Conservation (phyloP, 23 red algal species). For the Pyropia haitanensis region DNA sequence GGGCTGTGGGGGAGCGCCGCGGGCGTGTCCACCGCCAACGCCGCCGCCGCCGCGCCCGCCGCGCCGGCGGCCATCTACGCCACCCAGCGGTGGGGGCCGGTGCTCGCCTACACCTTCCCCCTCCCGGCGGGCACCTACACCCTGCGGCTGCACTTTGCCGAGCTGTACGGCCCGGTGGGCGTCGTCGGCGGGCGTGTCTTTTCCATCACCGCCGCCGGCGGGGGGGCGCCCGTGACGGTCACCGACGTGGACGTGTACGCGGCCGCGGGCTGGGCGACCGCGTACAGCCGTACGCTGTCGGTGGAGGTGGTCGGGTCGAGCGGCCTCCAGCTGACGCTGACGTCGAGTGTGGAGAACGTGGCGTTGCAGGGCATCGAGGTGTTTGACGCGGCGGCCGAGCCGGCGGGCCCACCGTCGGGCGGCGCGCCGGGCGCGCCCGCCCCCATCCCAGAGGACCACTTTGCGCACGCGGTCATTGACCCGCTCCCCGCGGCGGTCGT, state of each 20-base stretch:
- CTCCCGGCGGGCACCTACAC: slow-evolving; percentile 24
- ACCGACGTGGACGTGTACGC: slow-evolving; percentile 17
- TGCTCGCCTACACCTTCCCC: slow-evolving; percentile 31
- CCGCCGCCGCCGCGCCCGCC: too few species aligned
- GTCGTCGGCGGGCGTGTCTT: slow-evolving; percentile 28
- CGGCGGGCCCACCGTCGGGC: not conserved
- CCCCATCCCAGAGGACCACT: slow-evolving; percentile 17
- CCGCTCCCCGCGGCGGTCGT: slow-evolving; percentile 34
- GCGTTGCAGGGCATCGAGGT: slow-evolving; percentile 18
- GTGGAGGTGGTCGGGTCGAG: slow-evolving; percentile 19
- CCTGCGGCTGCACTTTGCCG: slow-evolving; percentile 26
- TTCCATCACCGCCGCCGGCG: slow-evolving; percentile 31
- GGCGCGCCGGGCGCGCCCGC: slow-evolving; percentile 7
- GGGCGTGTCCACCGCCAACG: too few species aligned
- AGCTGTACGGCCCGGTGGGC: slow-evolving; percentile 12
- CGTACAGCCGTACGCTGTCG: slow-evolving; percentile 2
- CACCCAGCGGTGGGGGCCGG: too few species aligned
- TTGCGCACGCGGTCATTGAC: slow-evolving; percentile 44
- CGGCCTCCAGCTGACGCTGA: slow-evolving; percentile 3
- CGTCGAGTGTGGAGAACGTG: slow-evolving; percentile 13
- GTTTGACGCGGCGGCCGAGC: slow-evolving; percentile 10
- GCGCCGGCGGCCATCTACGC: too few species aligned
- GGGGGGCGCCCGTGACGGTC: slow-evolving; percentile 14
- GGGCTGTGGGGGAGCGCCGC: too few species aligned
- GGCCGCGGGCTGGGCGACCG: not conserved